Conservation (phyloP, 2,329 filamentous ascomycete species). For the Bimuria novae-zelandiae region DNA sequence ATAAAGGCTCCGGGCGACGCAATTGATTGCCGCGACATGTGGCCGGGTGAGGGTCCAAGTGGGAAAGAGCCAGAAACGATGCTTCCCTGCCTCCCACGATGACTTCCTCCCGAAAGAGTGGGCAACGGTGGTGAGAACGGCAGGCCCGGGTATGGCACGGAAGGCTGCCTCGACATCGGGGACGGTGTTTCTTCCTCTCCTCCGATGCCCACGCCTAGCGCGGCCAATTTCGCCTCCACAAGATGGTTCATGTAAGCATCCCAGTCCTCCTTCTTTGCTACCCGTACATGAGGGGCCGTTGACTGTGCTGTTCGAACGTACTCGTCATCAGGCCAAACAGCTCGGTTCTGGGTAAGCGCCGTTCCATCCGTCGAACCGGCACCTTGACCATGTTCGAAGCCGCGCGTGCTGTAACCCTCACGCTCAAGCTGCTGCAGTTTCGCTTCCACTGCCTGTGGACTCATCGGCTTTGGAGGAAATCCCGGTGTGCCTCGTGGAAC, state of each 20-base stretch:
- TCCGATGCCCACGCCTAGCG: slow-evolving; percentile 82
- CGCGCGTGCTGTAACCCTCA: slow-evolving; percentile 69
- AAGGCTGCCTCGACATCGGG: slow-evolving; percentile 72
- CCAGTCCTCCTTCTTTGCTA: slow-evolving; percentile 75
- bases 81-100: slow-evolving; percentile 62
- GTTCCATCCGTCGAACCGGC: slow-evolving; percentile 31
- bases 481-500: slow-evolving; percentile 48
- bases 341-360: slow-evolving; percentile 62
- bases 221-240: slow-evolving; percentile 88
- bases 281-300: slow-evolving; percentile 63
- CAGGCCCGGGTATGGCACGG: slow-evolving; percentile 74
- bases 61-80: slow-evolving; percentile 64
- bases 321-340: slow-evolving; percentile 67
- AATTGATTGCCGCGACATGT: slow-evolving; percentile 65
- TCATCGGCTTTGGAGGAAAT: slow-evolving; percentile 50
- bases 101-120: slow-evolving; percentile 76
- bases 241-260: slow-evolving; percentile 81
- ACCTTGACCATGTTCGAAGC: slow-evolving; percentile 68
- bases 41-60: slow-evolving; percentile 58
- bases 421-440: slow-evolving; percentile 71
- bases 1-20: slow-evolving; percentile 74
- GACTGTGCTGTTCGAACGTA: slow-evolving; percentile 63
- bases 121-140: slow-evolving; percentile 85
- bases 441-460: slow-evolving; percentile 58
- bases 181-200: slow-evolving; percentile 68